A percentile compares a stretch with the other conserved stretches of the same genome.
phyloP scores from a whole-genome alignment of 1,139 yeast genomes.

The Pichia sp. region DNA sequence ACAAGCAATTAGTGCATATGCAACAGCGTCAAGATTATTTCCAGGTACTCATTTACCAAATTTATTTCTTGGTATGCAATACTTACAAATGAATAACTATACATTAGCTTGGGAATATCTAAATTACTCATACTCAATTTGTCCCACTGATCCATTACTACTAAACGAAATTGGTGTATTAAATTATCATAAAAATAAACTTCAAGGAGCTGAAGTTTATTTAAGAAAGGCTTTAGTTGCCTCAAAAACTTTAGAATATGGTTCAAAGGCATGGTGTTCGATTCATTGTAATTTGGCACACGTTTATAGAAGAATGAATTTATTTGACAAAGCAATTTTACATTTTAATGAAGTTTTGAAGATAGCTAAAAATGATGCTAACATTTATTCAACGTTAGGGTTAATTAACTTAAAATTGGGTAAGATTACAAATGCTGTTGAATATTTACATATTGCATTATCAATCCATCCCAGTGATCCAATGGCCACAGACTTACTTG shows the following conservation, averaged over 20 bases:
- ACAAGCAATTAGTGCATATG: slow-evolving; percentile 95
- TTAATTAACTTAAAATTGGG: slow-evolving; percentile 70
- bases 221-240: slow-evolving; percentile 69
- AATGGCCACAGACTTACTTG: slow-evolving; percentile 73
- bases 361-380: slow-evolving; percentile 65
- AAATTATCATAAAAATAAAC: slow-evolving; percentile 67
- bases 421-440: slow-evolving; percentile 60
- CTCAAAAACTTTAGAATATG: slow-evolving; percentile 64
- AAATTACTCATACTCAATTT: slow-evolving; percentile 65
- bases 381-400: slow-evolving; percentile 78
- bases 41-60: slow-evolving; percentile 94
- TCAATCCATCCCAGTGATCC: slow-evolving; percentile 78
- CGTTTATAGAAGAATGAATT: slow-evolving; percentile 67
- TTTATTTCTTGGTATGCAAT: slow-evolving; percentile 92
- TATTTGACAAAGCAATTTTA: slow-evolving; percentile 58
- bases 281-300: slow-evolving; percentile 89
- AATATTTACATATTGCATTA: slow-evolving; percentile 71
- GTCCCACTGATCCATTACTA: slow-evolving; percentile 78
- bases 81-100: slow-evolving; percentile 77
- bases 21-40: slow-evolving; percentile 88
- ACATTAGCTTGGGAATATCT: slow-evolving; percentile 84
- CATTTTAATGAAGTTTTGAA: slow-evolving; percentile 74
- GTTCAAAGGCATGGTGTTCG: slow-evolving; percentile 79
- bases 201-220: slow-evolving; percentile 61
- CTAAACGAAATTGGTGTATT: slow-evolving; percentile 91